Evolutionary conservation across 306 rosid genomes (phyloP).

Genomic region (peach (Prunus persica)): Prunus_persica_NCBIv2 NC_034016.1:22177501-22178000

Average conservation of each 20-base stretch:
- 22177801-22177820: conserved; percentile 60
- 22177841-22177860: conserved; percentile 74
- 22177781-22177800: conserved; percentile 85
- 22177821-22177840: conserved; percentile 65
- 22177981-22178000: conserved; percentile 51
- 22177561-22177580: background rate
- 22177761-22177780: conserved; percentile 51
- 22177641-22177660: background rate
- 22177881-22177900: conserved; percentile 68
- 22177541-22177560: no score
- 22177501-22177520: conserved; percentile 73
- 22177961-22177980: conserved; percentile 64
- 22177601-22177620: background rate
- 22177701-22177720: conserved; percentile 97
- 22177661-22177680: conserved; percentile 79
- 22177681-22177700: conserved; percentile 82
- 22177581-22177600: background rate
- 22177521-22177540: conserved; percentile 49
- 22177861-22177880: conserved; percentile 79
- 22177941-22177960: conserved; percentile 86
- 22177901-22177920: conserved; percentile 73
- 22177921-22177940: conserved; percentile 87
- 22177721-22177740: conserved; percentile 76
- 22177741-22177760: conserved; percentile 92
- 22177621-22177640: background rate